Conservation (phyloP, 768 basidiomycete genomes). For the Leucosporidium creatinivorum region DNA sequence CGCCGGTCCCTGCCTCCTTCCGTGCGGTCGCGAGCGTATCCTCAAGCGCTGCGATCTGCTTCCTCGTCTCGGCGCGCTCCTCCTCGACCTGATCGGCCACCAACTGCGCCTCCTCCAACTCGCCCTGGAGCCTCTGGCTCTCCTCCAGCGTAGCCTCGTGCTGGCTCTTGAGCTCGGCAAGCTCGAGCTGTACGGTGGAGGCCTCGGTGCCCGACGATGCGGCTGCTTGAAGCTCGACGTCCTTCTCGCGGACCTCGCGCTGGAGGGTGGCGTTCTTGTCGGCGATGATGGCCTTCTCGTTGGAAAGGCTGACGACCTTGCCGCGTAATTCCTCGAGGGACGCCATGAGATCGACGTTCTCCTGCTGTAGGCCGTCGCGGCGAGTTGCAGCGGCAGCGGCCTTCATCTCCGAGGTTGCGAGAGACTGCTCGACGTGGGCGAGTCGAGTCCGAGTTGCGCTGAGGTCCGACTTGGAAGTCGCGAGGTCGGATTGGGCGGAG, state of each 20-base stretch:
- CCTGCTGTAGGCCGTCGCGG: slow-evolving; percentile 58
- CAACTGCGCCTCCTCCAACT: neutral
- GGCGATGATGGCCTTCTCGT: slow-evolving; percentile 59
- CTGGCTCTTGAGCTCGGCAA: neutral
- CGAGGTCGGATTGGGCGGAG: neutral
- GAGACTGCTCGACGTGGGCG: neutral
- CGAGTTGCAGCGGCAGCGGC: neutral
- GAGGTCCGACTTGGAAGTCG: neutral
- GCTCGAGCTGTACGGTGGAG: neutral
- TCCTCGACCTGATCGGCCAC: neutral
- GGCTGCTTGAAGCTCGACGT: slow-evolving; percentile 47
- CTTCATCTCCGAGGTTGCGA: neutral
- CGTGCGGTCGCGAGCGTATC: slow-evolving; percentile 4
- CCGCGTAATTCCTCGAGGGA: slow-evolving; percentile 79
- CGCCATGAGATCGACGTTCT: slow-evolving; percentile 62
- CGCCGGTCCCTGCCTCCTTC: neutral
- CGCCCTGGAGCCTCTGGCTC: slow-evolving; percentile 2
- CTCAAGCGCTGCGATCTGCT: neutral
- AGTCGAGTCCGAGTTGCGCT: neutral
- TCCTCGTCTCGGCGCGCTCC: neutral
- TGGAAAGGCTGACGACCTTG: slow-evolving; percentile 73
- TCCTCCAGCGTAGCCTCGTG: slow-evolving; percentile 11
- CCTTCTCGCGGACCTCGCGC: slow-evolving; percentile 52
- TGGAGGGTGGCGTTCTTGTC: slow-evolving; percentile 59
- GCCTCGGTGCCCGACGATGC: neutral